Base-by-base conservation (phyloP, 176 grass and related monocot genomes). In the Avena eriantha region DNA sequence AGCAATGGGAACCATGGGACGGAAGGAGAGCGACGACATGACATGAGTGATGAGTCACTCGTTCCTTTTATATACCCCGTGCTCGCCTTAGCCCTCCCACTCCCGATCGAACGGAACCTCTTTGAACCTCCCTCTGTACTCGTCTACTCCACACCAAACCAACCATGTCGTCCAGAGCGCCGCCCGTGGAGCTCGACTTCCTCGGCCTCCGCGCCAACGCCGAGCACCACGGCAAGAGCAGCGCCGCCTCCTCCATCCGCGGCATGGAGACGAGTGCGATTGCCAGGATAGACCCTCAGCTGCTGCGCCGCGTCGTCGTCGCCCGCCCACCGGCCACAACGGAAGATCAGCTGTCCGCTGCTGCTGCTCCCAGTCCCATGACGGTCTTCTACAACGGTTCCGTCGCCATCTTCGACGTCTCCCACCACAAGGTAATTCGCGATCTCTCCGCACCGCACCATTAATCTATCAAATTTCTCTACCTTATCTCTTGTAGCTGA, bases 361-460 rank as follows among this genome's bases (percentile, higher is more conserved):
- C 11, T 26, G 80, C 86, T 8, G 70, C 83, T n/a, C 86, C 92
- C 46, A 79, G 91, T 6, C 90, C 95, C 46, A 82, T 97, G 82
- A 94, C 92, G 5, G 68, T 97, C 81, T 94, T 94, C 91, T 97
- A 94, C 85, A 91, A 91, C 79, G 95, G 95, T 34, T 83, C 79
- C 21, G 95, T 97, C 72, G 85, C 87, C 69, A 56, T 90, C 76
- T 94, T 94, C 68, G 72, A 89, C 79, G 83, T 97, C 84, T 70
- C 95, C 70, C 73, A 68, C n/a, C 78, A 91, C 46, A 94, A 89
- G 90, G 95, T 90, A 59, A 43, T 74, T 58, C 12, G 22, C 10
- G 10, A 0, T 21, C 53, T n/a, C 55, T 14, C 4, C 51, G 14
- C 0, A 16, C 34, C 34, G 21, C 54, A 16, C 31, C 16, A 15